These are phyloP conservation scores for Cytospora chrysosperma DNA, from an alignment of 2,329 filamentous ascomycete species.

Conservation along the genomic window DNA sequence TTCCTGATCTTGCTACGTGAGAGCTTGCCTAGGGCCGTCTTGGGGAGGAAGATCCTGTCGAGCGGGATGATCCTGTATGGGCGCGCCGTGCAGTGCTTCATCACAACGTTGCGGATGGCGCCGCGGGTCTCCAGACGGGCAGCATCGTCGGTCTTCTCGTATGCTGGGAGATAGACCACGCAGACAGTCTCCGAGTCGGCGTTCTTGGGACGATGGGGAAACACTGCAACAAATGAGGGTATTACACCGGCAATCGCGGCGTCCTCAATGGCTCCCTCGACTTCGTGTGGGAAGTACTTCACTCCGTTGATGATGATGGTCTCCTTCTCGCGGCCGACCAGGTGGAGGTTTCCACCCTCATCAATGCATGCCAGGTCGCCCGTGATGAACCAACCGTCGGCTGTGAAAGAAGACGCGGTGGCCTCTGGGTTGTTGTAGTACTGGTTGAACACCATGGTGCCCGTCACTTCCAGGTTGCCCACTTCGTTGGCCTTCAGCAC, in stretches of 20 bases:
- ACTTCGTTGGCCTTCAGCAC: constrained; percentile 31
- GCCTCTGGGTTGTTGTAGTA: constrained; percentile 62
- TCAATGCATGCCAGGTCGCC: constrained; percentile 41
- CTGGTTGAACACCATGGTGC: constrained; percentile 60
- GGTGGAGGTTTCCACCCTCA: constrained; percentile 33
- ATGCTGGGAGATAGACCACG: constrained; percentile 39
- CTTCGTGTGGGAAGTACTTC: constrained; percentile 38
- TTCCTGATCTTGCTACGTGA: constrained; percentile 38
- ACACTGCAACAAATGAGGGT: constrained; percentile 25
- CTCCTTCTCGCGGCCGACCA: constrained; percentile 43
- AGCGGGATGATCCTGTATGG: neutral
- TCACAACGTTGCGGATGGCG: too few relatives aligned
- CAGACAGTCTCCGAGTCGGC: constrained; percentile 39
- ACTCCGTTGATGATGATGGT: constrained; percentile 47
- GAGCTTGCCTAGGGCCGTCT: constrained; percentile 42
- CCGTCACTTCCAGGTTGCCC: constrained; percentile 60
- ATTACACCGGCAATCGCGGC: constrained; percentile 29
- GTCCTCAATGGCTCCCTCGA: constrained; percentile 41
- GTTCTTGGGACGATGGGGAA: constrained; percentile 9
- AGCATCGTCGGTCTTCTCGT: constrained; percentile 27
- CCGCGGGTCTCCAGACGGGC: constrained; percentile 28
- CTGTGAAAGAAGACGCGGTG: constrained; percentile 55
- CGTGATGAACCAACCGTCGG: constrained; percentile 45
- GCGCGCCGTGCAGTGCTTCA: too few relatives aligned
- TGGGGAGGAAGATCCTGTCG: constrained; percentile 28